Conservation (phyloP, 441 rosid species). For the Kokia cookei region DNA sequence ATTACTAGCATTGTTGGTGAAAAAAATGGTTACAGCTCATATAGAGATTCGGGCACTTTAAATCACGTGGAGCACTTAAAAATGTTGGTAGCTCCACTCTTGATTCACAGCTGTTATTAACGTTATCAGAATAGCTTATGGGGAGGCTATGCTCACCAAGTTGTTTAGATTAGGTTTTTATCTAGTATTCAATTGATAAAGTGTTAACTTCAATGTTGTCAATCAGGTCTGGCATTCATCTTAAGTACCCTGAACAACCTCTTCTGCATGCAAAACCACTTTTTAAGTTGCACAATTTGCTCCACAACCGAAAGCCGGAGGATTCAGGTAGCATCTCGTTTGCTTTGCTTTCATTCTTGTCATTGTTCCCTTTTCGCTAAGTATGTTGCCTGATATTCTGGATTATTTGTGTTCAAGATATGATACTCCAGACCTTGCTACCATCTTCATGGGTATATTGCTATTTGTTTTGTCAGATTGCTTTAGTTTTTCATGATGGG, state of each 20-base stretch:
- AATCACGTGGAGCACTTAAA: conserved; percentile 47
- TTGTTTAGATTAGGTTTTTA: not conserved
- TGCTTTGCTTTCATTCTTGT: conserved; percentile 6
- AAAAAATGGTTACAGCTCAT: conserved; percentile 50
- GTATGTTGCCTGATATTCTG: conserved; percentile 3
- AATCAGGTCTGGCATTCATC: conserved; percentile 62
- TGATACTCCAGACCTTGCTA: not conserved
- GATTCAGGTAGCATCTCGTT: conserved; percentile 48
- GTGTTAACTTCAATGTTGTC: conserved; percentile 12
- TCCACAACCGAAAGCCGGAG: conserved; percentile 59
- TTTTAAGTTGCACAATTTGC: conserved; percentile 69
- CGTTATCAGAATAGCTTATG: conserved; percentile 8
- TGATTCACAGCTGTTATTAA: conserved; percentile 1
- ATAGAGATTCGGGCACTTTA: conserved; percentile 27
- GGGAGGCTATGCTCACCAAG: conserved; percentile 11
- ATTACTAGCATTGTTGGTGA: conserved; percentile 35
- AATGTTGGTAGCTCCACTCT: conserved; percentile 45
- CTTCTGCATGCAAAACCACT: conserved; percentile 83
- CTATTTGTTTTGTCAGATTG: not conserved
- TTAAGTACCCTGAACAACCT: conserved; percentile 61
- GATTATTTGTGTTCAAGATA: not conserved
- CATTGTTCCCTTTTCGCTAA: not conserved
- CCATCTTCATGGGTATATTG: conserved; percentile 4
- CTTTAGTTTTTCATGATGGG: not conserved
- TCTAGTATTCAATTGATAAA: conserved; percentile 1